Percentiles rank a stretch among this genome's conserved stretches.
Conservation (phyloP, 768 basidiomycete species). For the Tylopilus balloui region DNA sequence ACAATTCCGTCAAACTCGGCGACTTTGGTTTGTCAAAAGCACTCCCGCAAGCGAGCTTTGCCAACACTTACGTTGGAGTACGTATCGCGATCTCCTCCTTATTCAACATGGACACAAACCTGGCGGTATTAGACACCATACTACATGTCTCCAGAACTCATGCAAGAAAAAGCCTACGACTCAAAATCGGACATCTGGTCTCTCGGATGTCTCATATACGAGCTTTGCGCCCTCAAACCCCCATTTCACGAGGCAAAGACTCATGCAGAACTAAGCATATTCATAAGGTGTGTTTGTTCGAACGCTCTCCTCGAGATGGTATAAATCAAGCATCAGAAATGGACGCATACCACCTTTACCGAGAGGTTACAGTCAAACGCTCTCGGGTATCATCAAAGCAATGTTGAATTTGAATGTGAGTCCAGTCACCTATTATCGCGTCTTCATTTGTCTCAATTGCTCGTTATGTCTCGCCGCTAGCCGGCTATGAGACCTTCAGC, state of each 20-base stretch:
- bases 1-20: constrained; percentile 87
- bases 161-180: constrained; percentile 97
- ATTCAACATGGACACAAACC: not conserved
- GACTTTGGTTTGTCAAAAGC: constrained; percentile 97
- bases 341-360: constrained; percentile 91
- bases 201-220: constrained; percentile 93
- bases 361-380: constrained; percentile 69
- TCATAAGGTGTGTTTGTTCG: constrained; percentile 59
- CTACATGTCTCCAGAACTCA: constrained; percentile 98
- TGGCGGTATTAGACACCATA: constrained; percentile 88
- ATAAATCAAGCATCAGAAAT: constrained; percentile 42
- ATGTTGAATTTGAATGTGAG: constrained; percentile 84
- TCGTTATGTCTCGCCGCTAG: constrained; percentile 36
- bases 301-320: not conserved
- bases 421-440: not conserved
- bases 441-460: not conserved
- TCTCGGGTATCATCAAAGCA: constrained; percentile 72
- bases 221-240: constrained; percentile 89
- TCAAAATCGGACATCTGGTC: constrained; percentile 99
- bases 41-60: constrained; percentile 81
- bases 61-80: constrained; percentile 96
- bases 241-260: constrained; percentile 94
- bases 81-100: constrained; percentile 25
- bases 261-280: constrained; percentile 76
- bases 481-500: constrained; percentile 86